These are phyloP conservation scores for Pleurotus cornucopiae DNA, from an alignment of 768 basidiomycete species.

Conservation along the genomic window DNA sequence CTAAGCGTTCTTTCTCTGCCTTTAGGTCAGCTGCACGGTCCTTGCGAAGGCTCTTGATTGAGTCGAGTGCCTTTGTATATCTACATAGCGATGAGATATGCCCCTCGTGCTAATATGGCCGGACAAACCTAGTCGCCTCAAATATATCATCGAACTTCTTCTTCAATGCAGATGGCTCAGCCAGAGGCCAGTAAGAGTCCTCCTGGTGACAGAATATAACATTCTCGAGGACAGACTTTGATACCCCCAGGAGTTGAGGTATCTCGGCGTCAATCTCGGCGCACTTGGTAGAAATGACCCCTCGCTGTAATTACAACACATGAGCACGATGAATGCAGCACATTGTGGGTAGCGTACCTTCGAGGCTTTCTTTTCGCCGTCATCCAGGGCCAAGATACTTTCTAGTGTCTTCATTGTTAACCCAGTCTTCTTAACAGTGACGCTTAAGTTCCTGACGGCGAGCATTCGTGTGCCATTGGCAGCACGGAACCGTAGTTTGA, in stretches of 20 bases:
- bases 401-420: conserved; percentile 98
- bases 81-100: conserved; percentile 31
- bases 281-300: conserved; percentile 93
- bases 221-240: conserved; percentile 97
- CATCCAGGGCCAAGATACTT: conserved; percentile 75
- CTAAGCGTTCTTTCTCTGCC: conserved; percentile 84
- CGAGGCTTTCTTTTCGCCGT: conserved; percentile 62
- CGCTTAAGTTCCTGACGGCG: conserved; percentile 85
- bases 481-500: conserved; percentile 88
- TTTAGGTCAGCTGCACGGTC: conserved; percentile 90
- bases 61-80: conserved; percentile 94
- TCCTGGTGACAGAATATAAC: conserved; percentile 99
- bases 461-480: conserved; percentile 90
- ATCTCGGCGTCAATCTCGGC: conserved; percentile 96
- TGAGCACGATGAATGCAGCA: background rate
- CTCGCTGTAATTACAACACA: conserved; percentile 46
- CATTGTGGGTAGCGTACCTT: conserved; percentile 52
- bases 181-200: conserved; percentile 96
- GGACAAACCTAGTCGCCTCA: conserved; percentile 84
- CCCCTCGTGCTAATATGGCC: background rate
- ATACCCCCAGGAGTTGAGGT: conserved; percentile 89
- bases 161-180: conserved; percentile 87
- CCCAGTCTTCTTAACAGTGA: conserved; percentile 89
- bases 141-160: conserved; percentile 99
- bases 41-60: conserved; percentile 86